Conservation (phyloP, 306 rosid species). For the Hippophae rhamnoides region DNA sequence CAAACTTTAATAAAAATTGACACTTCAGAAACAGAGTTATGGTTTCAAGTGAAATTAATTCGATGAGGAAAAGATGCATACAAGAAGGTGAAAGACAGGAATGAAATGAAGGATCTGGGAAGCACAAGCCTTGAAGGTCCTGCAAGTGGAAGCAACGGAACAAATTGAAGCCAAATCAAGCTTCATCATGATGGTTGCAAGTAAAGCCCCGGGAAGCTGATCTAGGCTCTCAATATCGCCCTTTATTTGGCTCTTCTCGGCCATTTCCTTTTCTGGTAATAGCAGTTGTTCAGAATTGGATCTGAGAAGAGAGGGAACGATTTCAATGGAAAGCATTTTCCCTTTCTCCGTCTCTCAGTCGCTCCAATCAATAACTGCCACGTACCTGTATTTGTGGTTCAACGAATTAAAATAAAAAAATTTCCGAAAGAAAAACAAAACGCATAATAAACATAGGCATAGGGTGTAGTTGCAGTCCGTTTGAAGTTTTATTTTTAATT, state of each 20-base stretch:
- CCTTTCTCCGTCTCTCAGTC: no score
- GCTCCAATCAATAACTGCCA: no score
- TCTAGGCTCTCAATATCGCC: conserved; percentile 34
- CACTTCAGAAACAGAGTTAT: background rate
- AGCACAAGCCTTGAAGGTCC: conserved; percentile 45
- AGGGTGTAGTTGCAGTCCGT: no score
- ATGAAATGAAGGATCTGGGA: conserved; percentile 58
- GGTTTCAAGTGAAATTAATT: background rate
- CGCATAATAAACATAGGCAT: no score
- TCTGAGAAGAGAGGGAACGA: background rate
- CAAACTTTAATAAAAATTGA: background rate
- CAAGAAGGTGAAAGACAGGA: conserved; percentile 69
- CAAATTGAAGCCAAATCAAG: conserved; percentile 77
- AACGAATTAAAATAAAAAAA: no score
- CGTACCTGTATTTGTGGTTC: no score
- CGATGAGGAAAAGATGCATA: conserved; percentile 10
- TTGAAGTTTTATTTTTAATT: no score
- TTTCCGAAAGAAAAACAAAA: no score
- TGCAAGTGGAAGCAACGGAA: conserved; percentile 65
- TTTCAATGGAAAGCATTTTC: no score
- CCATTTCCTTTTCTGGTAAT: background rate
- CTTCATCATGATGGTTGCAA: conserved; percentile 58
- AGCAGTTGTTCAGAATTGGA: background rate
- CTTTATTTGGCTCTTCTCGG: background rate
- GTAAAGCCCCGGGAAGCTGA: conserved; percentile 47